A percentile compares a stretch with the other conserved stretches of the same genome.
phyloP scores from a whole-genome alignment of 495 filamentous ascomycete species.

The Penicillium cinerascens region DNA sequence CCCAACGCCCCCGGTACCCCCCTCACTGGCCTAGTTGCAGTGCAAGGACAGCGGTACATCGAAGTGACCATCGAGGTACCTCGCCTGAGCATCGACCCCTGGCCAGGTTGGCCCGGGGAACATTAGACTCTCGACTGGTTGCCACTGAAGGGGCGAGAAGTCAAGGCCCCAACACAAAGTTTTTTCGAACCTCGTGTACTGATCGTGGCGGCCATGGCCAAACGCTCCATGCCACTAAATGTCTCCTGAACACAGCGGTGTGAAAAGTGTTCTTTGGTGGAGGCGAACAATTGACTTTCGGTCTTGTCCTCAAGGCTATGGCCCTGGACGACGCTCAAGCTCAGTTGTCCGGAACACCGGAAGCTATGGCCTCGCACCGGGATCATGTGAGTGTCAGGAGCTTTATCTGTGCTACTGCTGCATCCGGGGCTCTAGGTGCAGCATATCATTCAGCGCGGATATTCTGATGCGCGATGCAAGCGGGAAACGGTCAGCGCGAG shows the following conservation, averaged over 20 bases:
- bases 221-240: background rate
- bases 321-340: background rate
- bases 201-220: background rate
- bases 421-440: conserved; percentile 14
- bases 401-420: conserved; percentile 4
- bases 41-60: conserved; percentile 7
- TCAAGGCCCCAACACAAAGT: background rate
- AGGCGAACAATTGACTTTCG: conserved; percentile 22
- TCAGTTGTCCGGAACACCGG: conserved; percentile 7
- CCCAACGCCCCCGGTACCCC: conserved; percentile 1
- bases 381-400: conserved; percentile 13
- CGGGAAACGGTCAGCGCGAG: conserved; percentile 4
- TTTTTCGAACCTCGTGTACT: background rate
- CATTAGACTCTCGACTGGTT: background rate
- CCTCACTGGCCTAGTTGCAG: background rate
- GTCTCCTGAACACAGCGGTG: conserved; percentile 10
- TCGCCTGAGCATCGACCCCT: conserved; percentile 4
- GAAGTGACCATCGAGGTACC: conserved; percentile 14
- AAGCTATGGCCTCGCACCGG: conserved; percentile 15
- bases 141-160: background rate
- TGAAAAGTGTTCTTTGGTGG: conserved; percentile 2
- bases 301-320: background rate
- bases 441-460: conserved; percentile 10
- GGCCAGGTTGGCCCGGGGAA: conserved; percentile 3
- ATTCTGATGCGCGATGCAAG: conserved; percentile 11